Evolutionary conservation across 441 rosid genomes (phyloP), one percentile per base, ranked within the genome.

Genomic region (Gossypium schwendimanii): DNA sequence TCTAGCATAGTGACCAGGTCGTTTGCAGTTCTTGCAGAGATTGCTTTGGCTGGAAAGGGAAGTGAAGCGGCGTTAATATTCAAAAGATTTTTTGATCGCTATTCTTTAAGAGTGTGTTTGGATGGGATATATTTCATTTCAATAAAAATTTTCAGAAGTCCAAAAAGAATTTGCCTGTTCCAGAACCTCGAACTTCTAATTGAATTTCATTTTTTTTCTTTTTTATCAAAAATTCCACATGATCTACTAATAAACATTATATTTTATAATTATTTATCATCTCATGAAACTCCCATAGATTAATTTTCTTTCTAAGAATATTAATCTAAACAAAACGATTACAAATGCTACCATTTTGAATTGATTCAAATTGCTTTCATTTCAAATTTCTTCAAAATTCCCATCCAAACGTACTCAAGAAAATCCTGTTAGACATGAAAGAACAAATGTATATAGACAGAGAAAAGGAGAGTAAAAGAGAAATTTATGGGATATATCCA

Each of bases 1-100:
- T 83, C 97, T 86, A 65, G 98, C 98, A 80, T 79, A 93, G 80
- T 93, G 98, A 59, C 98, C 98, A n/a, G 97, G 98, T 67, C 94
- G 85, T 72, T 87, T 94, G 86, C 98, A 93, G 81, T 93, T 93
- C 79, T 91, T 94, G 91, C 98, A 94, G 73, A 94, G 86, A 84
- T 85, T 85, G 77, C 76, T 87, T 81, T 89, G 96, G 86, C 96
- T 89, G 92, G 61, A 77, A 76, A 81, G 53, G 85, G 70, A 73
- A 20, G 39, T 24, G n/a, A 52, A 73, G 39, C 23, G 60, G 17
- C 23, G 73, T 79, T 39, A 87, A 44, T n/a, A 20, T 31, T 74
- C 6, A 14, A 61, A 45, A 14, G 9, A 53, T 5, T 36, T 61
- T 44, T 12, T 64, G 20, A 41, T 8, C 11, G 17, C 97, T 6